phyloP scores from a whole-genome alignment of 305 asterid genomes.

The Solanum hybrid region DNA sequence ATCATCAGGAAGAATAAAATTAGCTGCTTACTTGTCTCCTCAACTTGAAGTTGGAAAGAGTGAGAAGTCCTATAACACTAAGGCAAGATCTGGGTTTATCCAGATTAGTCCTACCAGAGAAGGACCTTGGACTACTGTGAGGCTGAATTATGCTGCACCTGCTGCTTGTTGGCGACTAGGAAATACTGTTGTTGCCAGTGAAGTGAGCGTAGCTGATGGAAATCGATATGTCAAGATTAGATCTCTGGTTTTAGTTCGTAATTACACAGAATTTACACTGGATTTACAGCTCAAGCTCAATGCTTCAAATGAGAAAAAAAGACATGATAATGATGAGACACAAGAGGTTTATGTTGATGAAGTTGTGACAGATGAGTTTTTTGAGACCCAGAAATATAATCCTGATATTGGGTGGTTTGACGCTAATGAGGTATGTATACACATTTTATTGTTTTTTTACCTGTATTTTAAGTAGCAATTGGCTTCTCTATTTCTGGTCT shows the following conservation, averaged over 20 bases:
- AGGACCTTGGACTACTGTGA: conserved; percentile 92
- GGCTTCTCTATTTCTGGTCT: not conserved
- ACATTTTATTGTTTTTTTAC: not conserved
- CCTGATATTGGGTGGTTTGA: conserved; percentile 59
- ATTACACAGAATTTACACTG: conserved; percentile 57
- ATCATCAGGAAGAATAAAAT: conserved; percentile 54
- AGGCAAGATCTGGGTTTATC: conserved; percentile 49
- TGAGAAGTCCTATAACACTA: conserved; percentile 28
- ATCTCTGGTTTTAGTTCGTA: conserved; percentile 83
- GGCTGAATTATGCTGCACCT: conserved; percentile 90
- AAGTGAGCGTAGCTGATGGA: conserved; percentile 67
- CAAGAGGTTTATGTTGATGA: conserved; percentile 27
- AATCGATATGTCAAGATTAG: conserved; percentile 68
- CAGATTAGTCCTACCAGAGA: conserved; percentile 80
- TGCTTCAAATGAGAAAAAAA: conserved; percentile 29
- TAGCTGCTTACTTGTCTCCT: conserved; percentile 52
- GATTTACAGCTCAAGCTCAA: conserved; percentile 59
- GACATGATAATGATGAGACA: conserved; percentile 21
- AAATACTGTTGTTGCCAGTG: conserved; percentile 82
- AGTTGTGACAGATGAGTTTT: conserved; percentile 49
- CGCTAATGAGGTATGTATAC: conserved; percentile 39
- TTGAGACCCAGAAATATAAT: conserved; percentile 62
- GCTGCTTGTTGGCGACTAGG: conserved; percentile 90
- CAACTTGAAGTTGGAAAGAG: conserved; percentile 29
- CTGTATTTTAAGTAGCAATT: not conserved